Evolutionary conservation across 805 yeast genomes (phyloP), one percentile per base, ranked within the genome.

Genomic region (Pichia kluyveri): DNA sequence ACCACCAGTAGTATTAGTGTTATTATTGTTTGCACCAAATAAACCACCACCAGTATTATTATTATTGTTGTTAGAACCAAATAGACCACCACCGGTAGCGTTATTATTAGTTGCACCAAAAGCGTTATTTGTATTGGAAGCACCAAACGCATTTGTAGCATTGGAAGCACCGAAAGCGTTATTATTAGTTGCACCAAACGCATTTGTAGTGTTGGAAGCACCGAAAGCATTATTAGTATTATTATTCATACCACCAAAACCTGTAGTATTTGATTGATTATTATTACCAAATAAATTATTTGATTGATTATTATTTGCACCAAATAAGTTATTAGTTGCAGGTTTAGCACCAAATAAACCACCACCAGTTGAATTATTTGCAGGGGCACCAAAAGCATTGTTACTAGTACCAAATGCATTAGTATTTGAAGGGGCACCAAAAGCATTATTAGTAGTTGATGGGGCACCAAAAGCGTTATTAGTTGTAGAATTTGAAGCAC

Each of bases 241-340:
- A 19, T 43, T 43, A 23, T 38, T 41, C 14, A 43, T 19, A 31
- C 51, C 49, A 39, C 45, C 49, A 48, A 39, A 48, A 42, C 40
- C 54, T 28, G 26, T 27, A 17, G 42, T 45, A 57, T 50, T 49
- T 37, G 42, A 51, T 18, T 30, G 32, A 30, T 38, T 42, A n/a
- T 34, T 68, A 61, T 79, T 77, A 62, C 75, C 74, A 23, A 69
- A 61, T n/a, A 68, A 59, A 18, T 62, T 56, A 45, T 58, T 40
- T 41, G 40, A 41, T 11, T 30, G 11, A 30, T 8, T 30, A 12
- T 30, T 46, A n/a, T 56, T 51, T 15, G 60, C 48, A 28, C 68
- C 67, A 53, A 63, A 62, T 9, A 57, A 43, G 12, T 28, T 39
- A 15, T 14, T 26, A 8, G 41, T 26, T 23, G 17, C 19, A 46